Conservation (phyloP, 2,329 filamentous ascomycete genomes). For the Bipolaris bicolor region DNA sequence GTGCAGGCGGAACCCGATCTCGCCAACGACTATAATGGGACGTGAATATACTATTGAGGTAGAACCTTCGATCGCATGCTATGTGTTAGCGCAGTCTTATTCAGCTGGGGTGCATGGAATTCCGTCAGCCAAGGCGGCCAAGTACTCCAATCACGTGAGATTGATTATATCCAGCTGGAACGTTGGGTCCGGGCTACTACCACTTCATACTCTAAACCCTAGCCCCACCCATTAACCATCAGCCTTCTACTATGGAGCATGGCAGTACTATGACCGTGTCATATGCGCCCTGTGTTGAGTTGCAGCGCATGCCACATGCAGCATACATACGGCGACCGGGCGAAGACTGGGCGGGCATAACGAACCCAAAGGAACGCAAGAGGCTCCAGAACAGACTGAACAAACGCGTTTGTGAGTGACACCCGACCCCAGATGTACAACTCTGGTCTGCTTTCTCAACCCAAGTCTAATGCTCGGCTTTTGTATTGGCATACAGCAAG, state of each 20-base stretch:
- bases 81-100: too few species aligned
- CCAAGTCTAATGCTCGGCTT: neutral
- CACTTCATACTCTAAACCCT: neutral
- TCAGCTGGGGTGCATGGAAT: too few species aligned
- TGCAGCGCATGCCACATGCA: neutral
- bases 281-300: neutral
- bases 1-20: neutral
- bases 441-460: slow-evolving; percentile 1
- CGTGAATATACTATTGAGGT: too few species aligned
- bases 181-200: neutral
- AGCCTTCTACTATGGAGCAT: neutral
- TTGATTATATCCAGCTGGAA: neutral
- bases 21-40: too few species aligned
- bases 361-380: slow-evolving; percentile 19
- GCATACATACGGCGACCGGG: neutral
- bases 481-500: neutral
- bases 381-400: slow-evolving; percentile 31
- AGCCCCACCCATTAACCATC: neutral
- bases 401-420: slow-evolving; percentile 17
- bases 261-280: neutral
- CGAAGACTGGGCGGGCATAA: slow-evolving; percentile 31
- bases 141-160: neutral
- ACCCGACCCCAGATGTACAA: neutral
- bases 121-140: neutral
- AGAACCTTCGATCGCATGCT: too few species aligned